A percentile compares a stretch with the other conserved stretches of the same genome.
Evolutionary conservation across 257 asterid genomes (phyloP).

Genomic region (Craterostigma plantagineum): DNA sequence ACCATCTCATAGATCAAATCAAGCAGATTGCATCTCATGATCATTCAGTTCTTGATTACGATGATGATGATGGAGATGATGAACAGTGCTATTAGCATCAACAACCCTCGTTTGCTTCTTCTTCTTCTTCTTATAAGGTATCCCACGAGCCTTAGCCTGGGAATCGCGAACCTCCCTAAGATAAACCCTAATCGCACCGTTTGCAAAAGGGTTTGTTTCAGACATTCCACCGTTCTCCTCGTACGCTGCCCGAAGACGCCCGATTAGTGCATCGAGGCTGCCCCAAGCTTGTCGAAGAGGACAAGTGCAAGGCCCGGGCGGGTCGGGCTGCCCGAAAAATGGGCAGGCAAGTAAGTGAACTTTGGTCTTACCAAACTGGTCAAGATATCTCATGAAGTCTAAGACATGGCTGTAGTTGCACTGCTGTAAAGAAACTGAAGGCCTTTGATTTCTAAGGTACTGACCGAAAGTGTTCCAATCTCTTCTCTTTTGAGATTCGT

Average conservation of each 20-base stretch:
- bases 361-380: slow-evolving; percentile 85
- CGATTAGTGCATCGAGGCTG: slow-evolving; percentile 70
- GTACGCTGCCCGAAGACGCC: slow-evolving; percentile 70
- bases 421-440: slow-evolving; percentile 37
- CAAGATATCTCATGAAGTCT: slow-evolving; percentile 56
- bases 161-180: slow-evolving; percentile 57
- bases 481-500: slow-evolving; percentile 75
- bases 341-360: slow-evolving; percentile 58
- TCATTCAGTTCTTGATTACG: too few species aligned
- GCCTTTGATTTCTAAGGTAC: slow-evolving; percentile 62
- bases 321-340: slow-evolving; percentile 66
- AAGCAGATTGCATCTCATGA: slow-evolving; percentile 21
- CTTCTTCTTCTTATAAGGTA: slow-evolving; percentile 73
- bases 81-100: too few species aligned
- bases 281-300: slow-evolving; percentile 88
- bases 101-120: slow-evolving; percentile 4
- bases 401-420: slow-evolving; percentile 68
- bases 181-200: slow-evolving; percentile 51
- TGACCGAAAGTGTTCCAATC: slow-evolving; percentile 94
- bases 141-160: slow-evolving; percentile 80
- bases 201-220: slow-evolving; percentile 71
- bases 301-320: slow-evolving; percentile 60
- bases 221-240: slow-evolving; percentile 75
- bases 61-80: too few species aligned
- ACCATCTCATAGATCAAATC: background rate